Evolutionary conservation across 2,329 filamentous ascomycete genomes (phyloP).

Genomic region (Colletotrichum kahawae): DNA sequence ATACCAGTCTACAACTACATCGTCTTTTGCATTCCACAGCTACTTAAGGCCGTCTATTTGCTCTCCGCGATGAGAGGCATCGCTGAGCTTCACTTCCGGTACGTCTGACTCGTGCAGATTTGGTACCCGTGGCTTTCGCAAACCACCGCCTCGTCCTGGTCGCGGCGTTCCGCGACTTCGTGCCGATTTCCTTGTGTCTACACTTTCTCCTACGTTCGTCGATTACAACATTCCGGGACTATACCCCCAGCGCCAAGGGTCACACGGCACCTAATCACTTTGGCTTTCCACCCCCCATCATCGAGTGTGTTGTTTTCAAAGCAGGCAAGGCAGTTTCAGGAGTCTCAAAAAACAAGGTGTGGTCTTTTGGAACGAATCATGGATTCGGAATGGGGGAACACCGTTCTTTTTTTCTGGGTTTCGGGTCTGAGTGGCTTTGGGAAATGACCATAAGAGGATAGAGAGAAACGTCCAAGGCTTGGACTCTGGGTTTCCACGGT

Average conservation of each 20-base stretch:
- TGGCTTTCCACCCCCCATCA: not conserved
- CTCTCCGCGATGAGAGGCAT: not conserved
- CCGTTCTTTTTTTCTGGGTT: not conserved
- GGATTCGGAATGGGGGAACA: not conserved
- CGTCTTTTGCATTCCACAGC: not conserved
- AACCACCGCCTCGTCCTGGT: slow-evolving; percentile 3
- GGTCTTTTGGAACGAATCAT: not conserved
- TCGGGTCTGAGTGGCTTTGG: not conserved
- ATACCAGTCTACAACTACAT: not conserved
- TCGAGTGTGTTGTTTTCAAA: not conserved
- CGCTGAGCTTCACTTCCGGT: slow-evolving; percentile 7
- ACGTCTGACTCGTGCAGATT: not conserved
- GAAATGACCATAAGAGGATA: not conserved
- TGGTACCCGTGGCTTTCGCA: slow-evolving; percentile 11
- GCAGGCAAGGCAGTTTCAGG: slow-evolving; percentile 18
- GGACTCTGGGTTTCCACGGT: slow-evolving; percentile 14
- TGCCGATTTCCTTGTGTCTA: slow-evolving; percentile 20
- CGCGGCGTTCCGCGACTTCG: slow-evolving; percentile 16
- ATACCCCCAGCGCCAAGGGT: slow-evolving; percentile 13
- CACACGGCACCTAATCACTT: slow-evolving; percentile 1
- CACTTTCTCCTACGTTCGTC: not conserved
- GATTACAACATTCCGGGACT: not conserved
- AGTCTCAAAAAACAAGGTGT: slow-evolving; percentile 6
- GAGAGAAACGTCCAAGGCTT: not conserved
- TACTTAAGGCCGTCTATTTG: not conserved